Evolutionary conservation across 768 basidiomycete species (phyloP), one percentile per base, ranked within the genome.

Genomic region (Gloeostereum incarnatum): DNA sequence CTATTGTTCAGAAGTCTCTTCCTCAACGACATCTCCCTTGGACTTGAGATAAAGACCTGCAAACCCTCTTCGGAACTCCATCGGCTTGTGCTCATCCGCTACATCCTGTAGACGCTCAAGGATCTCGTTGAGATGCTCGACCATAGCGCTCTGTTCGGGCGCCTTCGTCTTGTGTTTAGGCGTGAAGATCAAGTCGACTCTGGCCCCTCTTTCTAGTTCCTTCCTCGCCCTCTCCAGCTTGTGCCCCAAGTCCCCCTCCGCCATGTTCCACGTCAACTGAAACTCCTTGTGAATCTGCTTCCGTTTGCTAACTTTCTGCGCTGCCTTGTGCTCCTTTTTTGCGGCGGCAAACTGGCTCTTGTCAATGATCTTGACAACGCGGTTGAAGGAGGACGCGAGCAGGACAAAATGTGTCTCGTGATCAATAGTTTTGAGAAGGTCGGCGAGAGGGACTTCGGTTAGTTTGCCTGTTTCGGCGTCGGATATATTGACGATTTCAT

Each of bases 241-340:
- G 55, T 81, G 80, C 25, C 62, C 63, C 14, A 79, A 49, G 49
- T 91, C 88, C 5, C 66, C 71, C 21, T 53, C 45, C 5, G 61
- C 73, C 9, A 78, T 70, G 2, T 62, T 65, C 82, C 85, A 90
- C 9, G 78, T 75, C 32, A 90, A 50, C 57, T 83, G 80, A 4
- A 86, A 62, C 60, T 85, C 79, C 61, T 87, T 88, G 38, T 60
- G 51, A 14, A 52, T 39, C 41, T 64, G 54, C 36, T 59, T 52
- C 31, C 56, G 45, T 27, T 40, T 48, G 5, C 48, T 46, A 35
- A 48, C 60, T 45, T 62, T 65, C 36, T 54, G 57, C 45, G 61
- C 60, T 34, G 49, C 55, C 45, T 60, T 63, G 35, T 55, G 46
- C 39, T 60, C 56, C 43, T 58, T 62, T 14, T 60, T 52, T 44